Evolutionary conservation across 148 eudicot species (phyloP).

Genomic region (Chenopodium berlandieri): DNA sequence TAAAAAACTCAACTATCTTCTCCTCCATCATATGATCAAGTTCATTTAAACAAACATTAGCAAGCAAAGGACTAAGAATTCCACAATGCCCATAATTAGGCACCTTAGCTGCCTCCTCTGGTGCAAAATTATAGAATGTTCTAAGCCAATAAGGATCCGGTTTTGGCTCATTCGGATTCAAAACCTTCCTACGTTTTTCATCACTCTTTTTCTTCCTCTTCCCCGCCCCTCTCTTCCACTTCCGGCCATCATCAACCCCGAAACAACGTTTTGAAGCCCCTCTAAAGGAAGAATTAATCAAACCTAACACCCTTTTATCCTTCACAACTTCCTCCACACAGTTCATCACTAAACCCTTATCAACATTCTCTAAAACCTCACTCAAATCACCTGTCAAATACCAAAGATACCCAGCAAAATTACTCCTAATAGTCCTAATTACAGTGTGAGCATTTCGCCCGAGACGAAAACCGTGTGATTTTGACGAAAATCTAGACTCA

Average conservation of each 20-base stretch:
- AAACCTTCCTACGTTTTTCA: constrained; percentile 51
- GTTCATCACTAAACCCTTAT: constrained; percentile 45
- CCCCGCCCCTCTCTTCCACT: constrained; percentile 24
- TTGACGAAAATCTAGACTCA: constrained; percentile 70
- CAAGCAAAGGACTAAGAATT: constrained; percentile 79
- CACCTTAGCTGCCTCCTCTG: constrained; percentile 77
- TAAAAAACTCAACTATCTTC: constrained; percentile 56
- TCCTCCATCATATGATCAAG: constrained; percentile 77
- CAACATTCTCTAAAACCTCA: constrained; percentile 43
- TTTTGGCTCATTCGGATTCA: constrained; percentile 78
- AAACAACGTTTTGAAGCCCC: constrained; percentile 1
- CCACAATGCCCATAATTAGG: constrained; percentile 84
- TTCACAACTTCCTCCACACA: constrained; percentile 61
- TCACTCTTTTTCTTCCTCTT: constrained; percentile 45
- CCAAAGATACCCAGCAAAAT: constrained; percentile 90
- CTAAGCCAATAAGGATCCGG: constrained; percentile 97
- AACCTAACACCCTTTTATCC: constrained; percentile 66
- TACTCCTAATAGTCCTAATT: constrained; percentile 81
- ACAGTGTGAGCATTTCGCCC: constrained; percentile 84
- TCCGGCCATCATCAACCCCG: constrained; percentile 21
- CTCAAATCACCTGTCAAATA: constrained; percentile 74
- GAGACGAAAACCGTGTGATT: constrained; percentile 84
- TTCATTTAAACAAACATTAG: constrained; percentile 77
- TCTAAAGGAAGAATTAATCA: constrained; percentile 52
- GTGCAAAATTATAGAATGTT: constrained; percentile 75